These are phyloP conservation scores for Quercus wislizeni DNA, from an alignment of 306 rosid species.

Conservation along the genomic window DNA sequence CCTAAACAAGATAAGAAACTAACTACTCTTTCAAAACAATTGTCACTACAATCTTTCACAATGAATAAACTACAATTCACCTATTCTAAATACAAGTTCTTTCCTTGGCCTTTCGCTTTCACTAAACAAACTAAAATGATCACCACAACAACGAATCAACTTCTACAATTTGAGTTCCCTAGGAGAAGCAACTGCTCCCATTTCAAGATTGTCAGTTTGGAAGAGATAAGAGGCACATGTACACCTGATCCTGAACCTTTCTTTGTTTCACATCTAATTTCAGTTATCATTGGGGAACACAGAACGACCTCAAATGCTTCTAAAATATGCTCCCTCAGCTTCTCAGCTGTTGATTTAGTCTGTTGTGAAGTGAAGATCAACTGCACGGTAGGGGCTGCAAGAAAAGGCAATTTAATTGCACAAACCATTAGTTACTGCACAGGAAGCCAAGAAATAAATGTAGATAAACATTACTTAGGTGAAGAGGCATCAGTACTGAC, in stretches of 20 bases:
- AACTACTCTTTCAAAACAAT: too few species aligned
- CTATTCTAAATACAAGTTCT: too few species aligned
- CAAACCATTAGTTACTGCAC: constrained; percentile 16
- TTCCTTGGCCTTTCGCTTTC: too few species aligned
- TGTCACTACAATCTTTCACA: too few species aligned
- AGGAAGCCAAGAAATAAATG: background rate
- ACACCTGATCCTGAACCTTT: constrained; percentile 43
- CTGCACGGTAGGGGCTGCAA: constrained; percentile 94
- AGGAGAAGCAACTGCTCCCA: constrained; percentile 58
- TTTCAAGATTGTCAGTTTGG: constrained; percentile 36
- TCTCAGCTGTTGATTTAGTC: constrained; percentile 82
- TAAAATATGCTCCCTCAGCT: constrained; percentile 63
- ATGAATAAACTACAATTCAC: too few species aligned
- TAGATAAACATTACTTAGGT: background rate
- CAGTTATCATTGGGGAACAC: constrained; percentile 71
- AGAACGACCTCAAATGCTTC: constrained; percentile 79
- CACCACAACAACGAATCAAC: too few species aligned
- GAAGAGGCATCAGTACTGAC: background rate
- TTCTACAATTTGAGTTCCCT: constrained; percentile 24
- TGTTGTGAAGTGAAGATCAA: constrained; percentile 66
- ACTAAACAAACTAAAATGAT: too few species aligned
- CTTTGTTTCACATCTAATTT: constrained; percentile 69
- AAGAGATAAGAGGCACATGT: constrained; percentile 42
- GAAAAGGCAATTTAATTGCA: constrained; percentile 11
- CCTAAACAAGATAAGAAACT: too few species aligned